phyloP scores from a whole-genome alignment of 2,329 filamentous ascomycete genomes.

The Aspergillus piperis region DNA sequence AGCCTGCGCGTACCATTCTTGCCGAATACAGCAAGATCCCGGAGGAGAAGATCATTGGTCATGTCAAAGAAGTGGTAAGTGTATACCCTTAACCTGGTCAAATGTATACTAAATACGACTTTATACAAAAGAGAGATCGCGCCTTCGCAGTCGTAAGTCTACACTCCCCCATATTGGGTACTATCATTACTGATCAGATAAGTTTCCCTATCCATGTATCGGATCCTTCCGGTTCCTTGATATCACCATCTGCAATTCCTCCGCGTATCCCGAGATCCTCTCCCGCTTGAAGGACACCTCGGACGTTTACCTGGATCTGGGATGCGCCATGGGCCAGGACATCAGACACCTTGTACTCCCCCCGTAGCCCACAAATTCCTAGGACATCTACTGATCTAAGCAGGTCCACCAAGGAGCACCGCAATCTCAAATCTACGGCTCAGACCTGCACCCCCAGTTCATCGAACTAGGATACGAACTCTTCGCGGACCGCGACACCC shows the following conservation, averaged over 20 bases:
- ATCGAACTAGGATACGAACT: constrained; percentile 10
- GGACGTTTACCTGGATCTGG: not conserved
- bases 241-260: not conserved
- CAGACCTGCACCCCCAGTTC: not conserved
- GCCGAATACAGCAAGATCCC: constrained; percentile 4
- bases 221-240: constrained; percentile 7
- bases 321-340: constrained; percentile 7
- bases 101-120: not conserved
- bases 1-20: not conserved
- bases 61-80: constrained; percentile 6
- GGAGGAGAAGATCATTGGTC: not conserved
- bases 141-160: constrained; percentile 2
- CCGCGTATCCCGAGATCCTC: not conserved
- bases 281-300: not conserved
- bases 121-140: not conserved
- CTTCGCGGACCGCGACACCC: not conserved
- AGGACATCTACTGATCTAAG: no score
- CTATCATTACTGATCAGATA: not conserved
- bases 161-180: not conserved
- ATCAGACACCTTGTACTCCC: not conserved
- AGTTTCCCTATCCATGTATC: constrained; percentile 9
- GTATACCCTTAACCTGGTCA: not conserved
- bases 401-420: constrained; percentile 6
- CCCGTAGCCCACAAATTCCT: not conserved
- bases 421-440: not conserved